A percentile compares a stretch with the other conserved stretches of the same genome.
These are phyloP conservation scores for Gracilaria domingensis DNA, from an alignment of 23 red algal genomes.

Conservation along the genomic window DNA sequence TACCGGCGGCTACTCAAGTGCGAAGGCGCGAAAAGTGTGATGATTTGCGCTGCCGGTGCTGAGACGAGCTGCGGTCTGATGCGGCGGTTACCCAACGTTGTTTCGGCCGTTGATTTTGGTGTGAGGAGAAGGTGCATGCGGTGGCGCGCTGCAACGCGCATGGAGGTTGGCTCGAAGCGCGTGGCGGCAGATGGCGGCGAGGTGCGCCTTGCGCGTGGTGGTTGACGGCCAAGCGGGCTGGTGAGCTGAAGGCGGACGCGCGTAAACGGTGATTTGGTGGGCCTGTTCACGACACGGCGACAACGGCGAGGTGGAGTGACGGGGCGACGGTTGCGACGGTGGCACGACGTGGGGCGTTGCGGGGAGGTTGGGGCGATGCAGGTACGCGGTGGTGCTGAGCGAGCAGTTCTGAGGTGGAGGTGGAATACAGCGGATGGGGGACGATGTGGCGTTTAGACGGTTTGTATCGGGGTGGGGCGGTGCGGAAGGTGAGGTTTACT, in stretches of 20 bases:
- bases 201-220: too few species aligned
- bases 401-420: background rate
- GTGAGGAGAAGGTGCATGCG: background rate
- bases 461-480: slow-evolving; percentile 11
- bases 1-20: background rate
- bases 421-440: background rate
- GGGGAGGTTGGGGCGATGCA: background rate
- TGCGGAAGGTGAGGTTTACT: slow-evolving; percentile 9
- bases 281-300: background rate
- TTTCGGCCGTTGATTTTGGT: background rate
- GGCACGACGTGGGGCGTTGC: background rate
- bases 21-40: background rate
- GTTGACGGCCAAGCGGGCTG: too few species aligned
- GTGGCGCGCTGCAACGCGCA: slow-evolving; percentile 14
- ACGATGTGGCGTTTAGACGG: background rate
- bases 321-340: background rate
- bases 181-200: background rate
- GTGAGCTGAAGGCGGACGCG: too few species aligned
- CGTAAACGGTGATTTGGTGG: background rate
- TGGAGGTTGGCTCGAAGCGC: background rate
- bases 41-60: slow-evolving; percentile 16
- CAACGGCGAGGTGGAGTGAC: background rate
- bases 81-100: slow-evolving; percentile 20
- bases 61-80: background rate
- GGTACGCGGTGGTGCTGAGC: background rate